phyloP scores from a whole-genome alignment of 371 early-diverging fungal species.

The Enterocytospora artemiae region DNA sequence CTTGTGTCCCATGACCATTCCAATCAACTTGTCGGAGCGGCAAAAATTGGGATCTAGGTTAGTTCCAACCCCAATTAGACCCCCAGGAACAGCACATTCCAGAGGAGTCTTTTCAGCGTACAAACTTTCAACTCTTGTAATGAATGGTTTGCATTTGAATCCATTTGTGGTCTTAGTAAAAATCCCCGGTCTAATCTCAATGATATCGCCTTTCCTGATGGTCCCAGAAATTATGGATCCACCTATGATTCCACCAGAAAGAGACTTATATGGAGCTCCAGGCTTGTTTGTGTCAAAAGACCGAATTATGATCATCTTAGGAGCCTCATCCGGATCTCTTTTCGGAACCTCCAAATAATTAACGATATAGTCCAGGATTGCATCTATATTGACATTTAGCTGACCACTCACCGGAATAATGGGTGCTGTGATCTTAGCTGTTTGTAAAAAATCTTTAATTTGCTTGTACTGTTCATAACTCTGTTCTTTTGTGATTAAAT shows the following conservation, averaged over 20 bases:
- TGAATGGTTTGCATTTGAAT: slow-evolving; percentile 76
- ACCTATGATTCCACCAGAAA: slow-evolving; percentile 98
- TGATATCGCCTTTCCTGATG: slow-evolving; percentile 81
- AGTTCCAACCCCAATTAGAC: slow-evolving; percentile 98
- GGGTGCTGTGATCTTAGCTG: slow-evolving; percentile 85
- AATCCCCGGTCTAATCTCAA: slow-evolving; percentile 97
- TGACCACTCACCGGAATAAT: slow-evolving; percentile 97
- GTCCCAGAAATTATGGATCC: slow-evolving; percentile 91
- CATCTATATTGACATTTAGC: slow-evolving; percentile 95
- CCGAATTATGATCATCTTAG: slow-evolving; percentile 92
- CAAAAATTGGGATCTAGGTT: slow-evolving; percentile 92
- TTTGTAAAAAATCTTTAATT: slow-evolving; percentile 79
- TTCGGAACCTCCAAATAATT: slow-evolving; percentile 89
- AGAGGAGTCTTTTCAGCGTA: slow-evolving; percentile 82
- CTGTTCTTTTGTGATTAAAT: slow-evolving; percentile 83
- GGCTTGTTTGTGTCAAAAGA: slow-evolving; percentile 99
- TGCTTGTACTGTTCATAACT: slow-evolving; percentile 82
- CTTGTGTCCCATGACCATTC: slow-evolving; percentile 88
- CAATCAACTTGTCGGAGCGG: slow-evolving; percentile 93
- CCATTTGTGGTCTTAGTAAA: slow-evolving; percentile 75
- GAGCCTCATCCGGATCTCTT: slow-evolving; percentile 78
- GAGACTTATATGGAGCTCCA: slow-evolving; percentile 80
- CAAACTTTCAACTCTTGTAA: slow-evolving; percentile 78
- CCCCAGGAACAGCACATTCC: slow-evolving; percentile 95
- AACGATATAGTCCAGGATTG: slow-evolving; percentile 93